Base-by-base conservation (phyloP, 495 filamentous ascomycete genomes). In the Xylaria grammica region DNA sequence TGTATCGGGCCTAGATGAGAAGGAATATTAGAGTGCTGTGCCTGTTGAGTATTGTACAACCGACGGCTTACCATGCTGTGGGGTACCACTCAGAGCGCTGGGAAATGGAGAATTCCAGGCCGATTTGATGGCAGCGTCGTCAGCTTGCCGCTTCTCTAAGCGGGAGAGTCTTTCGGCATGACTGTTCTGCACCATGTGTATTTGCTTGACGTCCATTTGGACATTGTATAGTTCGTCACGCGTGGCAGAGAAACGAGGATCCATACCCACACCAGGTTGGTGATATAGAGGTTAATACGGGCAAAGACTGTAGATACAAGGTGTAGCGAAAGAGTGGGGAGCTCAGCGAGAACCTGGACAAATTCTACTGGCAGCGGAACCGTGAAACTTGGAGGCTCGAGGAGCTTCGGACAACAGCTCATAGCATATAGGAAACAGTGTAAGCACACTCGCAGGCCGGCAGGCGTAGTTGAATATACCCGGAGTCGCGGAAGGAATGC, bases 51-150 rank as follows among this genome's bases (percentile, higher is more conserved):
- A 27, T 52, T 38, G 15, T 38, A 3, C 48, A 3, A 3, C 27
- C 4, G 27, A 24, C 64, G 60, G 69, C 82, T 68, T 79, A 95
- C 94, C 91, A 79, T 96, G 89, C 69, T 93, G 87, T 26, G 92
- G 86, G 10, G 91, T 90, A 72, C 90, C 91, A 84, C 58, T 89
- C 79, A 91, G 74, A 45, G 90, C 85, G 69, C 86, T 86, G 22
- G 91, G 92, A 74, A 94, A 96, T 0, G 92, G 91, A 45, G 92
- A 95, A 60, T 90, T 90, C 93, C 93, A 97, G 34, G 91, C 89
- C 40, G 89, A 94, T 75, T 90, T 96, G 72, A 96, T 75, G 42
- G 89, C 85, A 38, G 90, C 88, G 81, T 97, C 92, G 58, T 84
- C 83, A 60, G 93, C 91, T 63, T 92, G 90, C 60, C 89, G 88